Conservation (phyloP, 495 filamentous ascomycete species). For the Wilcoxina mikolae region DNA sequence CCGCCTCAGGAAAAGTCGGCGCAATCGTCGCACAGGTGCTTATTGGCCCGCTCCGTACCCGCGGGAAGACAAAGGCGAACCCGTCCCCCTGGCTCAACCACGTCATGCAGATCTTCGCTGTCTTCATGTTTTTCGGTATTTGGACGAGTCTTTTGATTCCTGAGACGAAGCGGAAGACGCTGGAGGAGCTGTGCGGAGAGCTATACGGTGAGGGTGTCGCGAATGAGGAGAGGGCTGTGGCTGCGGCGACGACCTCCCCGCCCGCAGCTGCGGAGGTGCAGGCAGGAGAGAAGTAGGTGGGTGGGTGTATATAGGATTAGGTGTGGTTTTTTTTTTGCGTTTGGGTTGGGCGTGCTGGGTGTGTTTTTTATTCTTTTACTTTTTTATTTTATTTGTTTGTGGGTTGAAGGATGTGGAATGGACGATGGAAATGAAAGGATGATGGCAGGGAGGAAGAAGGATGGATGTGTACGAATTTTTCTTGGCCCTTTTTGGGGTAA, state of each 20-base stretch:
- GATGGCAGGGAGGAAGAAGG: no score
- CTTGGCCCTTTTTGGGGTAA: no score
- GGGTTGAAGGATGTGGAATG: no score
- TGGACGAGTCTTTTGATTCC: conserved; percentile 54
- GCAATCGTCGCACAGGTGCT: conserved; percentile 50
- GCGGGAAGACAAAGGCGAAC: conserved; percentile 30
- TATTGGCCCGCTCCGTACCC: conserved; percentile 36
- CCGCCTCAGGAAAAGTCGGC: conserved; percentile 68
- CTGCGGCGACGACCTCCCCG: no score
- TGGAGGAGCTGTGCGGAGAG: conserved; percentile 42
- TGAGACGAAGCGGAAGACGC: conserved; percentile 57
- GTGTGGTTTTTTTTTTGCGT: not conserved
- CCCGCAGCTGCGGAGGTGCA: not conserved
- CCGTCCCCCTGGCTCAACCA: conserved; percentile 56
- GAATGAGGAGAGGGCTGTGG: conserved; percentile 19
- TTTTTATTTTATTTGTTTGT: not conserved
- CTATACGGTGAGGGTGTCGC: conserved; percentile 28
- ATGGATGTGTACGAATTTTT: no score
- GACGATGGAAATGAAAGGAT: no score
- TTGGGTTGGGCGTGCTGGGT: not conserved
- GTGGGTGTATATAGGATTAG: not conserved
- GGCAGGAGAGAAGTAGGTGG: not conserved
- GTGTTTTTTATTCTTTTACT: not conserved
- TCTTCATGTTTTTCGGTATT: conserved; percentile 59
- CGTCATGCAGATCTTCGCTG: conserved; percentile 63